Evolutionary conservation across 2,329 filamentous ascomycete species (phyloP).

Genomic region (Pseudocercospora cruenta): DNA sequence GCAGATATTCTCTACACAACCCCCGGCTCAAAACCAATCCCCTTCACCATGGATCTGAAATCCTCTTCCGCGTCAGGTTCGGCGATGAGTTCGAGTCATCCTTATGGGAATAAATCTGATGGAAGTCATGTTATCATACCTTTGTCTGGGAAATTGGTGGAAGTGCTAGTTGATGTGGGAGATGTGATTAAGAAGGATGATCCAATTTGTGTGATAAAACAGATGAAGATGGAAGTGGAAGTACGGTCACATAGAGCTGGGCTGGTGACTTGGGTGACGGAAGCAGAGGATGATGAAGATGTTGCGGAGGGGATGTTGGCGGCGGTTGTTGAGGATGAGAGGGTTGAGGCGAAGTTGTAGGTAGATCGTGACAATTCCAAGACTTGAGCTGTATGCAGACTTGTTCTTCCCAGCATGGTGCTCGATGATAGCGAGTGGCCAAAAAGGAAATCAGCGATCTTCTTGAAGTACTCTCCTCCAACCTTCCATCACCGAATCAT

Average conservation of each 20-base stretch:
- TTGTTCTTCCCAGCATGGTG: no score
- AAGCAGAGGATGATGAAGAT: slow-evolving; percentile 59
- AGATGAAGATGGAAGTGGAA: slow-evolving; percentile 74
- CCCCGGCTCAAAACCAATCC: slow-evolving; percentile 37
- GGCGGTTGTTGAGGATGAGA: slow-evolving; percentile 50
- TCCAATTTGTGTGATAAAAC: slow-evolving; percentile 61
- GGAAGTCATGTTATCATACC: slow-evolving; percentile 59
- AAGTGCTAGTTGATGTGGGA: slow-evolving; percentile 60
- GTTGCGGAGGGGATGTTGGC: slow-evolving; percentile 58
- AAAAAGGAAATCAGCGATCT: no score
- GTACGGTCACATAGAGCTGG: slow-evolving; percentile 57
- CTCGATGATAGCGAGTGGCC: no score
- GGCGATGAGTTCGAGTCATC: slow-evolving; percentile 44
- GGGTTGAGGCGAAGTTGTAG: slow-evolving; percentile 32
- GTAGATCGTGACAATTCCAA: neutral
- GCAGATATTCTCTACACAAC: slow-evolving; percentile 58
- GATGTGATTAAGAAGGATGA: slow-evolving; percentile 56
- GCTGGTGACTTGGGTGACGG: slow-evolving; percentile 54
- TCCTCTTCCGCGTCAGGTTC: slow-evolving; percentile 49
- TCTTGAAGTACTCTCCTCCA: neutral
- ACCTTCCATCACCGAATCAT: neutral
- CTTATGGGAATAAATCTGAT: slow-evolving; percentile 55
- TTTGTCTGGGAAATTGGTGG: slow-evolving; percentile 62
- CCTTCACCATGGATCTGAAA: slow-evolving; percentile 49
- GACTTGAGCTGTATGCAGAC: neutral